phyloP scores from a whole-genome alignment of 768 basidiomycete species.

The Boletus reticulatus region DNA sequence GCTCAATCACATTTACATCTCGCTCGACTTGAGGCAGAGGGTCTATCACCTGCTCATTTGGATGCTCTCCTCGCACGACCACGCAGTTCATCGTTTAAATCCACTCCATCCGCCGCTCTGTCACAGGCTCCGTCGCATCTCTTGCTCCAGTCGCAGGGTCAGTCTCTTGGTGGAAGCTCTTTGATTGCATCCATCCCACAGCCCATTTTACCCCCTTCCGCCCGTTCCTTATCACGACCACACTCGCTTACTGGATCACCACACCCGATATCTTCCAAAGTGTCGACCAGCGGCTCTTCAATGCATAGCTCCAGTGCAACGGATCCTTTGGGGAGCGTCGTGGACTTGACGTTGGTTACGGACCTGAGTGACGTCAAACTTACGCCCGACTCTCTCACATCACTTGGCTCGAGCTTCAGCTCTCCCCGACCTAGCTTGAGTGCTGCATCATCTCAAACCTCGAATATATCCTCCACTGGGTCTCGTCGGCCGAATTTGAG shows the following conservation, averaged over 20 bases:
- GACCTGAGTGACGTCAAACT: constrained; percentile 24
- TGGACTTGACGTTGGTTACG: constrained; percentile 25
- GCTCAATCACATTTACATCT: constrained; percentile 24
- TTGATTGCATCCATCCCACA: constrained; percentile 19
- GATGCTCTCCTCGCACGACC: constrained; percentile 27
- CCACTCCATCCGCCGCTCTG: constrained; percentile 13
- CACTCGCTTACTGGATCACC: constrained; percentile 32
- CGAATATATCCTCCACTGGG: constrained; percentile 24
- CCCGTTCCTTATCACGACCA: constrained; percentile 25
- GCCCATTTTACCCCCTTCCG: constrained; percentile 18
- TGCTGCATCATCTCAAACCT: constrained; percentile 27
- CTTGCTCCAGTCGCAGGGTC: constrained; percentile 20
- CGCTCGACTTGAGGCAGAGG: constrained; percentile 27
- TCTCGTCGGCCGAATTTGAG: constrained; percentile 25
- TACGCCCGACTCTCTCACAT: constrained; percentile 26
- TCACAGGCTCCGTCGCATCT: constrained; percentile 24
- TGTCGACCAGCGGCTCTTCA: constrained; percentile 22
- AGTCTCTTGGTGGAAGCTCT: constrained; percentile 12
- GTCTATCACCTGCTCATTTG: constrained; percentile 25
- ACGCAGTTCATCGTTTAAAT: constrained; percentile 24
- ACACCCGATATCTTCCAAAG: constrained; percentile 20
- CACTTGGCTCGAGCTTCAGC: constrained; percentile 25
- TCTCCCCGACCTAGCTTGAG: constrained; percentile 27
- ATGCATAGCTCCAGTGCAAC: constrained; percentile 13
- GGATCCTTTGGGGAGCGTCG: constrained; percentile 6